A percentile compares a stretch with the other conserved stretches of the same genome.
These are phyloP conservation scores for Candida freyschussii DNA, from an alignment of 1,139 yeast species.

Conservation along the genomic window DNA sequence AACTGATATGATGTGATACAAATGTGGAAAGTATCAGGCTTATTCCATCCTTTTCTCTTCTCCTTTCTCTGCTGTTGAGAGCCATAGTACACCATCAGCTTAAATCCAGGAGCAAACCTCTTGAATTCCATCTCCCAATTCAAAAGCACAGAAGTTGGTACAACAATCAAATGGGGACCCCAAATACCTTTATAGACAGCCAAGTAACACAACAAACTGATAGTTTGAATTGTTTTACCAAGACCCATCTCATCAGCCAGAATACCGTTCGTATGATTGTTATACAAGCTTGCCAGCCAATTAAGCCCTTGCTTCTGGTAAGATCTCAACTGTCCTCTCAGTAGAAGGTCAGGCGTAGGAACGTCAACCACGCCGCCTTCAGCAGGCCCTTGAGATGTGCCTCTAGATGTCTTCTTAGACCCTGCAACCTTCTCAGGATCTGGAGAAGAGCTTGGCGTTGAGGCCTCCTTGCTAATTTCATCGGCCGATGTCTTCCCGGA, in stretches of 20 bases:
- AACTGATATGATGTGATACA: constrained; percentile 96
- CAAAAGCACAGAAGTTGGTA: constrained; percentile 97
- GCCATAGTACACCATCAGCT: constrained; percentile 92
- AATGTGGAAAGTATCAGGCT: constrained; percentile 92
- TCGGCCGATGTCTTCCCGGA: constrained; percentile 2
- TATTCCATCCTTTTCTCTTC: constrained; percentile 96
- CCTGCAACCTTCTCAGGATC: constrained; percentile 16
- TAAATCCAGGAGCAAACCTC: constrained; percentile 97
- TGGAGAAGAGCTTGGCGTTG: constrained; percentile 28
- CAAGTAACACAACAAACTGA: constrained; percentile 75
- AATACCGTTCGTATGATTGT: constrained; percentile 91
- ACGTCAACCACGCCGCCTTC: constrained; percentile 59
- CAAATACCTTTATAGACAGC: constrained; percentile 93
- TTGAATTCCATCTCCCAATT: constrained; percentile 99
- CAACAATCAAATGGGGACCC: constrained; percentile 98
- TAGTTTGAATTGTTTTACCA: constrained; percentile 96
- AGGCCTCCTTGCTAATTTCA: constrained; percentile 2
- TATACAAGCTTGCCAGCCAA: constrained; percentile 93
- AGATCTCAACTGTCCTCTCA: constrained; percentile 80
- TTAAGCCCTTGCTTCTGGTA: constrained; percentile 96
- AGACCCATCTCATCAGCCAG: constrained; percentile 99
- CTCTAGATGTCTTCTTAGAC: constrained; percentile 20
- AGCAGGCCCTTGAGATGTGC: constrained; percentile 25
- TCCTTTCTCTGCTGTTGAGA: constrained; percentile 97
- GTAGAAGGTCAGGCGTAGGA: constrained; percentile 57